These are phyloP conservation scores for Agarophyton chilense DNA, from an alignment of 23 red algal species.

Conservation along the genomic window DNA sequence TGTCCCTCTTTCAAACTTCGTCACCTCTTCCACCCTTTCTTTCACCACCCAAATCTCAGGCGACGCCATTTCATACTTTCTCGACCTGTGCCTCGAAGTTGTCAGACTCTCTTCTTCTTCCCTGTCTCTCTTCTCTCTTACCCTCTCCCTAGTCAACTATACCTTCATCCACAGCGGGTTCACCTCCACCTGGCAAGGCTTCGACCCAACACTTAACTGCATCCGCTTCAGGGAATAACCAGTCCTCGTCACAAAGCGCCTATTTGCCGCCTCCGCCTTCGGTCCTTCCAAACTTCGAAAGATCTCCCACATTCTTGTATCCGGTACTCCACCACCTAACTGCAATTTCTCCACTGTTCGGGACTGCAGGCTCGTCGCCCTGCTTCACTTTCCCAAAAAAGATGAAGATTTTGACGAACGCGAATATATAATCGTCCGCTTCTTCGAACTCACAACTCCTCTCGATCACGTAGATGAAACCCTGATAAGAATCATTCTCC, in stretches of 20 bases:
- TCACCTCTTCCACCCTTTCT: background rate
- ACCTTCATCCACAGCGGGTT: background rate
- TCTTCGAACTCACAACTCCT: too few relatives aligned
- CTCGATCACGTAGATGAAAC: too few relatives aligned
- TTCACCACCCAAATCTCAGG: conserved; percentile 9
- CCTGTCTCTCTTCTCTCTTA: too few relatives aligned
- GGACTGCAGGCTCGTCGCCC: background rate
- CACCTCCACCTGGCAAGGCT: too few relatives aligned
- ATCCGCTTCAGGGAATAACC: too few relatives aligned
- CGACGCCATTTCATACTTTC: background rate
- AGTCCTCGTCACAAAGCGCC: background rate
- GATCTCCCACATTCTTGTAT: background rate
- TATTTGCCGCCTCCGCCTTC: conserved; percentile 1
- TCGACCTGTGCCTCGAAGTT: background rate
- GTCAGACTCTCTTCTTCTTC: too few relatives aligned
- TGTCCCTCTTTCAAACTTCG: background rate
- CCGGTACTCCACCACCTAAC: background rate
- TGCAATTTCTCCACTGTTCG: background rate
- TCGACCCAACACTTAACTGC: too few relatives aligned
- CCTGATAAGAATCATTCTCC: too few relatives aligned
- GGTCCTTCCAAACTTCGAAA: background rate
- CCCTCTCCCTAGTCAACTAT: too few relatives aligned
- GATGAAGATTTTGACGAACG: background rate
- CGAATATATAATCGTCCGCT: too few relatives aligned
- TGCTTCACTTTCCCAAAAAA: background rate